Conservation (phyloP, 2,329 filamentous ascomycete genomes). For the Fusarium cyanostomum region DNA sequence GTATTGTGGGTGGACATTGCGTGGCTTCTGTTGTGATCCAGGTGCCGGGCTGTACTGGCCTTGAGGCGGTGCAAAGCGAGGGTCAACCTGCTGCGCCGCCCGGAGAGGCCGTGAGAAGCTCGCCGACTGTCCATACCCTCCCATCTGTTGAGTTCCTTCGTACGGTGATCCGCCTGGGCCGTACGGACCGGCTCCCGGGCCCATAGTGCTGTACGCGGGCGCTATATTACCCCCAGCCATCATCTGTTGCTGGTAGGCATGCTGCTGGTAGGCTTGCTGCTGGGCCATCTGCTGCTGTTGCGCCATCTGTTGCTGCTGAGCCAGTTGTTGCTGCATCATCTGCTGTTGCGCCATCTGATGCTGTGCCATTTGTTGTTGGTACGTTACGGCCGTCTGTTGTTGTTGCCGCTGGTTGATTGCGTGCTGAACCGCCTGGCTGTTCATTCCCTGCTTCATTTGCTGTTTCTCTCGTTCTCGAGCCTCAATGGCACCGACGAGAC, state of each 20-base stretch:
- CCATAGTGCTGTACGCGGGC: constrained; percentile 40
- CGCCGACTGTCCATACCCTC: constrained; percentile 30
- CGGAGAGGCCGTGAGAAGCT: constrained; percentile 49
- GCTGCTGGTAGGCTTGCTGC: constrained; percentile 34
- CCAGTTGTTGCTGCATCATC: constrained; percentile 60
- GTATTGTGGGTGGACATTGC: constrained; percentile 44
- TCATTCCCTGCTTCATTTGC: constrained; percentile 73
- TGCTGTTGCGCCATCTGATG: constrained; percentile 45
- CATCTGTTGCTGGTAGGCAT: constrained; percentile 42
- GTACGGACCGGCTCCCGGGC: constrained; percentile 34
- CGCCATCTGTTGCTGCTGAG: constrained; percentile 41
- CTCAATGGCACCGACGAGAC: constrained; percentile 82
- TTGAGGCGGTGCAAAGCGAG: constrained; percentile 43
- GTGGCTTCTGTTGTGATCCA: constrained; percentile 28
- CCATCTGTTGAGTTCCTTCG: constrained; percentile 37
- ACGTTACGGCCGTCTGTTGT: constrained; percentile 66
- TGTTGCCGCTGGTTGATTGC: constrained; percentile 36
- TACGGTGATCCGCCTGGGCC: constrained; percentile 32
- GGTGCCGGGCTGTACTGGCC: constrained; percentile 44
- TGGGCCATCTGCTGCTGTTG: constrained; percentile 42
- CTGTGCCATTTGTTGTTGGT: constrained; percentile 42
- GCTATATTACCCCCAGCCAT: constrained; percentile 40
- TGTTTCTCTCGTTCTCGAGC: constrained; percentile 80
- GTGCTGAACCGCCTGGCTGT: constrained; percentile 47
- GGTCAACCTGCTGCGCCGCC: constrained; percentile 42